phyloP scores from a whole-genome alignment of 2,329 filamentous ascomycete species.

The Calonectria hongkongensis region DNA sequence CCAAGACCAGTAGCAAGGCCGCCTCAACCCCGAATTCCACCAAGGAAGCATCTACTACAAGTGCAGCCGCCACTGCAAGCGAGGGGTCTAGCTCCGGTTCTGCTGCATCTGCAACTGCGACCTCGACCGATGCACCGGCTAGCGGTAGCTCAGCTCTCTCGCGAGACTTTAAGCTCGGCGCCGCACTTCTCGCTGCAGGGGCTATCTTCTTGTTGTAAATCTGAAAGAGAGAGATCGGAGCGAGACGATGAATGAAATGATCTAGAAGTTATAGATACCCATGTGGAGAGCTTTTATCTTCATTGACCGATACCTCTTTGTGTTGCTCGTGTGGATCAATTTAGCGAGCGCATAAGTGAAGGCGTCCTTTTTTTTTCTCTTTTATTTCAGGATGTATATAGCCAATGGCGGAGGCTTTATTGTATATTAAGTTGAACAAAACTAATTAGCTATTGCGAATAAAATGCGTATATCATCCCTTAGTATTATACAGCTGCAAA shows the following conservation, averaged over 20 bases:
- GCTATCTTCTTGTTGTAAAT: conserved; percentile 25
- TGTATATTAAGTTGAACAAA: background rate
- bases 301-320: background rate
- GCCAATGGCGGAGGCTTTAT: background rate
- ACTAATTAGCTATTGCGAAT: background rate
- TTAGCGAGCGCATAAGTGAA: no score
- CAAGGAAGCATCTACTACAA: background rate
- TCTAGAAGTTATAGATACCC: conserved; percentile 12
- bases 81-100: background rate
- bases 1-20: conserved; percentile 5
- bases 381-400: no score
- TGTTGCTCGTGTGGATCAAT: background rate
- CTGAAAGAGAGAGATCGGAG: background rate
- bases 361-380: no score
- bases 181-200: conserved; percentile 23
- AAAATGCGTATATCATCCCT: background rate
- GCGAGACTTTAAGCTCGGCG: conserved; percentile 15
- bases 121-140: background rate
- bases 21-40: background rate
- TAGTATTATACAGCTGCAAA: no score
- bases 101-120: conserved; percentile 14
- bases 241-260: conserved; percentile 1
- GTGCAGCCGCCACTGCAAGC: background rate
- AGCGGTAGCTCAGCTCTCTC: conserved; percentile 14
- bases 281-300: background rate